Percentiles rank a stretch among this genome's conserved stretches.
phyloP scores from a whole-genome alignment of 2,329 filamentous ascomycete genomes.

The Hypoxylon sp. region DNA sequence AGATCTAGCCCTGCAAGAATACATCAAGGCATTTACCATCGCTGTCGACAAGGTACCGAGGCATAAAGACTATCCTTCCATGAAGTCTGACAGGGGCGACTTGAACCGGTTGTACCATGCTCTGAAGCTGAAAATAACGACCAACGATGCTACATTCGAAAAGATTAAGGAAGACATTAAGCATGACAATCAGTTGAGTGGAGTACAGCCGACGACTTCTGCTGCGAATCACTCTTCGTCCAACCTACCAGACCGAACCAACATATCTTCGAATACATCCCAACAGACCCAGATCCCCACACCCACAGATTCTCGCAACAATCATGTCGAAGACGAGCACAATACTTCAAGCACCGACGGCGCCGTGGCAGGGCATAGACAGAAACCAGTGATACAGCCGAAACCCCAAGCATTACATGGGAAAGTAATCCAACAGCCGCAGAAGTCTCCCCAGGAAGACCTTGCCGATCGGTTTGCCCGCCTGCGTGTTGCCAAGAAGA shows the following conservation, averaged over 20 bases:
- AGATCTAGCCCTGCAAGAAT: slow-evolving; percentile 84
- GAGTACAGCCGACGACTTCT: slow-evolving; percentile 61
- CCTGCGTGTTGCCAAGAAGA: slow-evolving; percentile 59
- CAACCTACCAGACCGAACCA: slow-evolving; percentile 32
- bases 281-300: slow-evolving; percentile 11
- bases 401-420: slow-evolving; percentile 77
- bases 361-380: slow-evolving; percentile 42
- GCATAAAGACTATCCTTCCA: slow-evolving; percentile 78
- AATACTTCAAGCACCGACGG: background rate
- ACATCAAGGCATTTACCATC: slow-evolving; percentile 83
- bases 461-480: slow-evolving; percentile 68
- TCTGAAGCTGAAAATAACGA: slow-evolving; percentile 63
- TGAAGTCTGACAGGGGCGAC: slow-evolving; percentile 67
- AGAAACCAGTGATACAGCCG: slow-evolving; percentile 67
- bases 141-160: slow-evolving; percentile 63
- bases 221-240: slow-evolving; percentile 20
- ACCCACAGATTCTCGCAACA: background rate
- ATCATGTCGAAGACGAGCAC: background rate
- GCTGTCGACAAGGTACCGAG: slow-evolving; percentile 79
- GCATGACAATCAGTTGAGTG: slow-evolving; percentile 72
- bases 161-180: slow-evolving; percentile 72
- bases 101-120: slow-evolving; percentile 61
- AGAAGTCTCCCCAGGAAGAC: slow-evolving; percentile 58
- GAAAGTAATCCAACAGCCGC: slow-evolving; percentile 62
- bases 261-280: slow-evolving; percentile 35